Evolutionary conservation across 768 basidiomycete species (phyloP).

Genomic region (Omphalotus guepiniiformis): DNA sequence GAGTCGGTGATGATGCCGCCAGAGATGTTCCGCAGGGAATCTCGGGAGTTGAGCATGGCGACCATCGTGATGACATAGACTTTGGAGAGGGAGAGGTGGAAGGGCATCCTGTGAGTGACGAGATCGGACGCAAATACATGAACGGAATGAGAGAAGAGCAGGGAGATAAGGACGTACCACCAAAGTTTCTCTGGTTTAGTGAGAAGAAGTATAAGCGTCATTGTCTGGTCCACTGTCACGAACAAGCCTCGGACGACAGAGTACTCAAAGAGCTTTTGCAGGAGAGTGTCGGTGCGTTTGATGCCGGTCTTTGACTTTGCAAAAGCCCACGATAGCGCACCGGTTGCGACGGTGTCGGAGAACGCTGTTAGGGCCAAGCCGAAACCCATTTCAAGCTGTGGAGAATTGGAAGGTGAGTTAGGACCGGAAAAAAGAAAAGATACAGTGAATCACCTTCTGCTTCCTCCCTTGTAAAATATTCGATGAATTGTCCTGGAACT

Average conservation of each 20-base stretch:
- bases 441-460: too few relatives aligned
- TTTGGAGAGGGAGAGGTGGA: not conserved
- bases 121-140: too few relatives aligned
- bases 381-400: not conserved
- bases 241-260: not conserved
- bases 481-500: not conserved
- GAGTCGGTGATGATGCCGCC: not conserved
- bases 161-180: not conserved
- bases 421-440: too few relatives aligned
- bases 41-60: not conserved
- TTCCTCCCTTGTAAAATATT: too few relatives aligned
- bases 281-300: not conserved
- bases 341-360: not conserved
- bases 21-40: not conserved
- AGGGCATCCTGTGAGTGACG: not conserved
- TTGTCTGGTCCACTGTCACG: not conserved
- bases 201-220: not conserved
- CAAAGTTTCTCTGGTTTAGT: not conserved
- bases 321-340: not conserved
- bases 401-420: not conserved
- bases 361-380: not conserved
- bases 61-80: slow-evolving; percentile 1
- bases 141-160: not conserved
- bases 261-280: not conserved
- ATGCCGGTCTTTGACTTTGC: not conserved